Base-by-base conservation (phyloP, 2,329 filamentous ascomycete genomes). In the Pseudonectria foliicola region DNA sequence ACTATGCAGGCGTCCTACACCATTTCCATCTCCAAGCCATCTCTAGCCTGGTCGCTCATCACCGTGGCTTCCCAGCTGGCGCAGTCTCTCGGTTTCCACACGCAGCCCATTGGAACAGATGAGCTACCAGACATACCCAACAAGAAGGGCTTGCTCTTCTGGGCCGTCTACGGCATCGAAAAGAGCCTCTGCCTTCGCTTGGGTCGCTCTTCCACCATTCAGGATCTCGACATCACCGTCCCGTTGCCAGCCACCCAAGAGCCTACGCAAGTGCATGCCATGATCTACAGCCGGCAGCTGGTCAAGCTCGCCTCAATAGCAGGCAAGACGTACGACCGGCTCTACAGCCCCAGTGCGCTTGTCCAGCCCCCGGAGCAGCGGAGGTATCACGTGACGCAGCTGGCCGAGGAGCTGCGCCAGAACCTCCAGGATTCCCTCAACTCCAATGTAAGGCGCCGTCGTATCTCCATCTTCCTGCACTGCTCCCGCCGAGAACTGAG, bases 161-260 rank as follows among this genome's bases (percentile, higher is more conserved):
- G 53, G 54, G 35, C 40, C 6, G 40, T 53, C 2, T 55, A 55
- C 27, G 31, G 39, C 5, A 36, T 38, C 2, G 54, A 56, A 12
- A 55, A 55, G 29, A 39, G 35, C 0, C 37, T 55, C 2, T 45
- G 50, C 0, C 37, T 56, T 7, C 48, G 52, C 7, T 37, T 56
- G 3, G 53, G 52, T 1, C 46, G 52, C 1, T 41, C 53, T 3
- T 52, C 50, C 0, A 49, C 40, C 1, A 45, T 56, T 11, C 46
- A 52, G 10, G 53, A 55, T 7, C 36, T 34, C 13, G 51, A 56
- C 13, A 45, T 56, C 13, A 54, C 52, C 0, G 14, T 53, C 4
- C 39, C 44, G 4, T 35, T 29, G 7, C 29, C 31, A n/a, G 18
- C 18, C 5, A 18, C 25, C 8, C 15, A 31, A 2, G 35, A 37